These are phyloP conservation scores for Mycena filopes DNA, from an alignment of 768 basidiomycete genomes.

Conservation along the genomic window DNA sequence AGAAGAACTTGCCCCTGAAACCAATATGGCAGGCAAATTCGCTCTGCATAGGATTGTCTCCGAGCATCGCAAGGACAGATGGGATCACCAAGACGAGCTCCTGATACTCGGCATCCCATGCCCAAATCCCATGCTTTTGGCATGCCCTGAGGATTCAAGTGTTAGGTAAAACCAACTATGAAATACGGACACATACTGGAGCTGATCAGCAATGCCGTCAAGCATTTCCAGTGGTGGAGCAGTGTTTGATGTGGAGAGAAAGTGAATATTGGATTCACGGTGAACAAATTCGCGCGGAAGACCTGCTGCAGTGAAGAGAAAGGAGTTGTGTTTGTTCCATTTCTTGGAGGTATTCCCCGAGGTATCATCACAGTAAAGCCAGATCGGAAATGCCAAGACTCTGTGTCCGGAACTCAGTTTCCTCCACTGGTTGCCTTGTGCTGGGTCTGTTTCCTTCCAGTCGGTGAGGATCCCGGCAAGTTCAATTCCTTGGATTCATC, in stretches of 20 bases:
- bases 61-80: constrained; percentile 45
- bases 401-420: constrained; percentile 19
- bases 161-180: not conserved
- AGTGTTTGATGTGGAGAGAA: constrained; percentile 38
- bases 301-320: constrained; percentile 35
- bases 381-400: constrained; percentile 39
- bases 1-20: constrained; percentile 49
- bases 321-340: constrained; percentile 38
- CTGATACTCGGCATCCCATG: constrained; percentile 45
- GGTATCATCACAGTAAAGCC: constrained; percentile 43
- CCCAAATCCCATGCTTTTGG: constrained; percentile 48
- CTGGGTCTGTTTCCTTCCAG: constrained; percentile 15
- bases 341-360: constrained; percentile 45
- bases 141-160: not conserved
- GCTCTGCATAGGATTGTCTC: constrained; percentile 61
- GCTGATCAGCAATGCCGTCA: constrained; percentile 35
- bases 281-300: constrained; percentile 16
- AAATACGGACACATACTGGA: constrained; percentile 31
- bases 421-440: constrained; percentile 23
- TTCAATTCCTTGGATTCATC: not conserved
- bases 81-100: constrained; percentile 46
- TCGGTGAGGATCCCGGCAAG: not conserved
- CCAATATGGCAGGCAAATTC: constrained; percentile 59
- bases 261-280: constrained; percentile 27
- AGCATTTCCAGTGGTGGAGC: constrained; percentile 47